Conservation (phyloP, 2,329 filamentous ascomycete species). For the Phyllosticta ampelicida region DNA sequence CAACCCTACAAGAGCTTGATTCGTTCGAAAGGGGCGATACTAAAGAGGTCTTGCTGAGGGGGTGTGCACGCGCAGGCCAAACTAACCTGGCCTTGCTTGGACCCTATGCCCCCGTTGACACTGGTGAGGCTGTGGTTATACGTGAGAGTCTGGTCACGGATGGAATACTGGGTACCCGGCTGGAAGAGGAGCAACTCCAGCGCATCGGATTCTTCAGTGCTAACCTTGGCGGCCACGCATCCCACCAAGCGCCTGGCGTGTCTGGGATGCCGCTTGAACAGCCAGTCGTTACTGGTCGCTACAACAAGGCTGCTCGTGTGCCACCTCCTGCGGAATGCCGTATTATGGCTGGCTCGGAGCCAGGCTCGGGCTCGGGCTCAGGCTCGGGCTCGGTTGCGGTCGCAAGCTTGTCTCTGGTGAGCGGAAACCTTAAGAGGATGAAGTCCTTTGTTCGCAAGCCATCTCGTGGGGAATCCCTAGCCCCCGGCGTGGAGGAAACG, state of each 20-base stretch:
- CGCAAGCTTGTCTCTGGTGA: conserved; percentile 5
- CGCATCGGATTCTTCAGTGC: background rate
- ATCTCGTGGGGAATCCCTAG: background rate
- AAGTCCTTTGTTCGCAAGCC: conserved; percentile 10
- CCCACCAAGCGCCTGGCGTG: background rate
- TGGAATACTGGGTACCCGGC: background rate
- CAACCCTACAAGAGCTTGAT: background rate
- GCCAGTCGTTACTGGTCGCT: background rate
- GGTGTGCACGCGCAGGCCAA: too few species aligned
- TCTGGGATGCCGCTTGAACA: background rate
- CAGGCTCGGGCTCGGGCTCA: background rate
- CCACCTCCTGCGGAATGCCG: conserved; percentile 1
- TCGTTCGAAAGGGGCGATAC: background rate
- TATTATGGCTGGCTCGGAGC: conserved; percentile 2
- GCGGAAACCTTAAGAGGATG: conserved; percentile 4
- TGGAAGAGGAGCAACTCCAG: background rate
- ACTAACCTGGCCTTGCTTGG: too few species aligned
- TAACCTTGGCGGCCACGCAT: background rate
- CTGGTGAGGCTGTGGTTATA: too few species aligned
- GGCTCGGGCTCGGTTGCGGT: conserved; percentile 5
- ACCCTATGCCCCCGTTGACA: too few species aligned
- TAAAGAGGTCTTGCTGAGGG: too few species aligned
- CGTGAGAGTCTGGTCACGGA: too few species aligned
- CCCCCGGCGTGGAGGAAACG: background rate
- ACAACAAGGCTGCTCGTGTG: conserved; percentile 1